Conservation (phyloP, 192 early-diverging fungal species). For the Thoreauomyces humboldtii region DNA sequence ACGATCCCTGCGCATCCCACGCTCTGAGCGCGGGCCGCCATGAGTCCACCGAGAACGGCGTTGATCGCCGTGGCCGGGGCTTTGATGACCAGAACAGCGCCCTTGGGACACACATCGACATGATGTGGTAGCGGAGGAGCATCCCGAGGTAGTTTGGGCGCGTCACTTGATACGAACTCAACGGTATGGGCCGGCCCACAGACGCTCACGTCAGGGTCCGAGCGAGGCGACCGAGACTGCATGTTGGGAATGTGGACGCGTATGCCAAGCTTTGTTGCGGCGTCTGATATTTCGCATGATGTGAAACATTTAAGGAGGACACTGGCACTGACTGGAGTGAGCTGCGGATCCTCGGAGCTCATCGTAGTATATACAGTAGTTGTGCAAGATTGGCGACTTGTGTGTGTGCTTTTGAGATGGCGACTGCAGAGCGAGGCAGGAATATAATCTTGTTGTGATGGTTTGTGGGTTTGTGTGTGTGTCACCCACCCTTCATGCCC, state of each 20-base stretch:
- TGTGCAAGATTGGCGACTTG: too few relatives aligned
- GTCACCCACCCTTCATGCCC: too few relatives aligned
- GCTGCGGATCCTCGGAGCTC: too few relatives aligned
- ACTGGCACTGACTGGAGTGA: too few relatives aligned
- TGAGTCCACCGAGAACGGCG: conserved; percentile 54
- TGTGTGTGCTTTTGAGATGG: too few relatives aligned
- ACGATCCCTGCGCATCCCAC: conserved; percentile 41
- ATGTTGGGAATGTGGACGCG: conserved; percentile 27
- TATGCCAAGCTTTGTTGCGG: conserved; percentile 35
- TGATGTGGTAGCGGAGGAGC: conserved; percentile 25
- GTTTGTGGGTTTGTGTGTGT: too few relatives aligned
- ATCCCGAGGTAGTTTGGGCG: conserved; percentile 18
- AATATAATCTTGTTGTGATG: too few relatives aligned
- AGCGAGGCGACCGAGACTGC: conserved; percentile 6
- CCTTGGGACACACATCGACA: conserved; percentile 36
- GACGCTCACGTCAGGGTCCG: conserved; percentile 3
- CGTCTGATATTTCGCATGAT: conserved; percentile 48
- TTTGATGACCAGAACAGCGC: conserved; percentile 43
- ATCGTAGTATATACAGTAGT: too few relatives aligned
- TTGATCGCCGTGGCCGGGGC: conserved; percentile 35
- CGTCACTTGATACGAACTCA: conserved; percentile 26
- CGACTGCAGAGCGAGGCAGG: too few relatives aligned
- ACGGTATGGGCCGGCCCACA: conserved; percentile 42
- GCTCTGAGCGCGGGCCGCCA: conserved; percentile 37
- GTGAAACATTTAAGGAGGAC: conserved; percentile 27